phyloP scores from a whole-genome alignment of 176 grass and related monocot genomes.

The Aegilops bicornis region DNA sequence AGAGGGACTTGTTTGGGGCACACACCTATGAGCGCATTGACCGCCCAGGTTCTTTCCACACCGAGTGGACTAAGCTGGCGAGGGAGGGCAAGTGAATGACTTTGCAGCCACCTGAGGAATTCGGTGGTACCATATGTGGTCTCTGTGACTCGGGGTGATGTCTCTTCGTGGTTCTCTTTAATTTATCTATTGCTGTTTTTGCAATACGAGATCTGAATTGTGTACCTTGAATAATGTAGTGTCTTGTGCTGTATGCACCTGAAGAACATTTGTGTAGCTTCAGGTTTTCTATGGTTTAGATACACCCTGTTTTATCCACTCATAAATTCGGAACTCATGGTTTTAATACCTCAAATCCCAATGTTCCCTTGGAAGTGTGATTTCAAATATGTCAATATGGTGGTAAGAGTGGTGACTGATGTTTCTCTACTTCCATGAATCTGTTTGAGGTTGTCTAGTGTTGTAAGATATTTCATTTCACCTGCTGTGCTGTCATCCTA shows the following conservation, averaged over 20 bases:
- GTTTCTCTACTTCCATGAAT: neutral
- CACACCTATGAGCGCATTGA: slow-evolving; percentile 95
- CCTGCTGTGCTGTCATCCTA: neutral
- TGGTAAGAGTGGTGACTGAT: neutral
- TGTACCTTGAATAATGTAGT: slow-evolving; percentile 43
- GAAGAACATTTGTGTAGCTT: slow-evolving; percentile 40
- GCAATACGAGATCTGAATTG: slow-evolving; percentile 39
- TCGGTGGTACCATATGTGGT: neutral
- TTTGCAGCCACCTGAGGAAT: slow-evolving; percentile 31
- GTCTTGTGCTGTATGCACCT: slow-evolving; percentile 21
- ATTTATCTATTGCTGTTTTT: slow-evolving; percentile 45
- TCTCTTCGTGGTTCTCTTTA: slow-evolving; percentile 22
- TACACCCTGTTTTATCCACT: slow-evolving; percentile 28
- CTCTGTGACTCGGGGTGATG: neutral
- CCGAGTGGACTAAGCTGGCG: slow-evolving; percentile 83
- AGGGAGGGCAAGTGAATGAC: slow-evolving; percentile 41
- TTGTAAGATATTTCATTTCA: neutral
- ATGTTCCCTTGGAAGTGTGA: neutral
- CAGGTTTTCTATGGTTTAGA: slow-evolving; percentile 21
- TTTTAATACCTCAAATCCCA: neutral
- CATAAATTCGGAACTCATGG: slow-evolving; percentile 10
- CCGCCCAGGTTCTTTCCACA: slow-evolving; percentile 76
- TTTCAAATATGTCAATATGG: slow-evolving; percentile 1
- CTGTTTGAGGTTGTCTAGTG: neutral
- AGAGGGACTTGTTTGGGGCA: slow-evolving; percentile 90